Conservation (phyloP, 1,139 yeast species). For the Chernovozyma sophiae-reginae region DNA sequence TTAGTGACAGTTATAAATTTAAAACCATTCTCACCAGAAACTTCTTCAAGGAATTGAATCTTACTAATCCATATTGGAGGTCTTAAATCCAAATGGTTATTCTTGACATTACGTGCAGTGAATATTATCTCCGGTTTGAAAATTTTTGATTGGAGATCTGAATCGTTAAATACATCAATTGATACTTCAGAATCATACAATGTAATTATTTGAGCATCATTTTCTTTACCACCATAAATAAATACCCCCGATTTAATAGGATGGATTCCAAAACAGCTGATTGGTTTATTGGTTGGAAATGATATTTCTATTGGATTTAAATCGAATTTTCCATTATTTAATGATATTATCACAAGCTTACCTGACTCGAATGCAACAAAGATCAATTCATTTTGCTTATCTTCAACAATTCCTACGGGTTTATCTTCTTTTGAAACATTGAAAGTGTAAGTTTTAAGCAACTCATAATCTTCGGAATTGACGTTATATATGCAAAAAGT, state of each 20-base stretch:
- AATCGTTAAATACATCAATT: conserved; percentile 13
- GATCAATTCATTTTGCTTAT: conserved; percentile 27
- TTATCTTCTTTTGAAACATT: conserved; percentile 20
- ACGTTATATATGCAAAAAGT: conserved; percentile 34
- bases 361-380: conserved; percentile 49
- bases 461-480: conserved; percentile 18
- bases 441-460: conserved; percentile 25
- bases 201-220: conserved; percentile 52
- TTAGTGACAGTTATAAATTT: conserved; percentile 61
- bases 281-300: conserved; percentile 36
- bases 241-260: conserved; percentile 43
- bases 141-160: conserved; percentile 11
- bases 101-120: conserved; percentile 63
- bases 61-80: conserved; percentile 65
- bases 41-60: conserved; percentile 40
- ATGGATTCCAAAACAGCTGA: conserved; percentile 46
- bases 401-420: conserved; percentile 30
- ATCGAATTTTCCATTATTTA: conserved; percentile 25
- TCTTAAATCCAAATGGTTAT: conserved; percentile 57
- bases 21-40: conserved; percentile 28
- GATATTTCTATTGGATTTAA: conserved; percentile 26
- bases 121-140: conserved; percentile 31
- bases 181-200: conserved; percentile 26
- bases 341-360: conserved; percentile 38
- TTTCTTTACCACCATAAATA: conserved; percentile 76